A percentile compares a stretch with the other conserved stretches of the same genome.
Conservation (phyloP, 345 rosid genomes). For the Acer campestre region DNA sequence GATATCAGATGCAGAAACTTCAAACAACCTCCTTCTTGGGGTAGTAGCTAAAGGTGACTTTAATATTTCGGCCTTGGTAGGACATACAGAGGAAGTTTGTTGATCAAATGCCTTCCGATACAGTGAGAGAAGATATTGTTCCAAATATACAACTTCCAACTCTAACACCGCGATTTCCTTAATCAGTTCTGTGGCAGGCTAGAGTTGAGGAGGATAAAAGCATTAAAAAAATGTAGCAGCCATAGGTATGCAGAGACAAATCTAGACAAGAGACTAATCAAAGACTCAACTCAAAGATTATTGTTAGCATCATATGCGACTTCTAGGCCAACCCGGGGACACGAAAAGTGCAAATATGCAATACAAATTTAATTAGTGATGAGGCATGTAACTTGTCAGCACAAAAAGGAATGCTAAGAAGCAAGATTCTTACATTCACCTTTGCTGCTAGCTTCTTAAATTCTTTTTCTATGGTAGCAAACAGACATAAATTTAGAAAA, state of each 20-base stretch:
- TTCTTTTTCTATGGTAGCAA: neutral
- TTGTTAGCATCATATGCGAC: conserved; percentile 8
- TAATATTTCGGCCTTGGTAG: conserved; percentile 46
- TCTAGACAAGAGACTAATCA: neutral
- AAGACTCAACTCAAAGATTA: conserved; percentile 11
- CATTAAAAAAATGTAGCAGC: conserved; percentile 4
- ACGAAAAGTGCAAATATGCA: neutral
- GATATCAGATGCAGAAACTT: conserved; percentile 42
- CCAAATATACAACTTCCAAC: conserved; percentile 88
- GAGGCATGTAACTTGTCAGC: neutral
- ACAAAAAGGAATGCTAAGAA: neutral
- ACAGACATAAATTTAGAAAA: neutral
- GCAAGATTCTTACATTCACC: neutral
- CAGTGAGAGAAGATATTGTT: conserved; percentile 85
- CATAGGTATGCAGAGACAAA: neutral
- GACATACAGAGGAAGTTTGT: conserved; percentile 50
- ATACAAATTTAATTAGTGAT: too few relatives aligned
- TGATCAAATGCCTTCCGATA: conserved; percentile 90
- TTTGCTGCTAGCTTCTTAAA: neutral
- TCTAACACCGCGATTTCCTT: conserved; percentile 87
- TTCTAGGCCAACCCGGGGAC: neutral
- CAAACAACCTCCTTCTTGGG: conserved; percentile 42
- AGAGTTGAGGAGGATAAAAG: conserved; percentile 12
- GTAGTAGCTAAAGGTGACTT: conserved; percentile 51
- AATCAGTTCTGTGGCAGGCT: conserved; percentile 84